A percentile compares a stretch with the other conserved stretches of the same genome.
These are phyloP conservation scores for Rhodomyrtus psidioides DNA, from an alignment of 441 rosid genomes.

Conservation along the genomic window DNA sequence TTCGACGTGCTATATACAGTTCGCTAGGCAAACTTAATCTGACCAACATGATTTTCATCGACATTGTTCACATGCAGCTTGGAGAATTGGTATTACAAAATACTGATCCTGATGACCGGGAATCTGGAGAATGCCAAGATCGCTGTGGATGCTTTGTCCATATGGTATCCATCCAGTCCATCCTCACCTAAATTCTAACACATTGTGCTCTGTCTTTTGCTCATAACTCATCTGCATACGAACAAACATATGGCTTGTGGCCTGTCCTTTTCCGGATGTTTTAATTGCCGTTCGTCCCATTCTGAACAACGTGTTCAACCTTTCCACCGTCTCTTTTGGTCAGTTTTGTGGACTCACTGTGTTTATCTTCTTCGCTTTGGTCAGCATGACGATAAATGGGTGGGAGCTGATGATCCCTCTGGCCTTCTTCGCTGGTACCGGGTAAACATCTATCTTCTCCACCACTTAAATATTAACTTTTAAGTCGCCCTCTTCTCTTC, in stretches of 20 bases:
- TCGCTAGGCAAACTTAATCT: background rate
- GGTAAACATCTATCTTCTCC: background rate
- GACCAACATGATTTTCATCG: background rate
- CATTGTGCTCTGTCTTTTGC: background rate
- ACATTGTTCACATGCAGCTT: conserved; percentile 1
- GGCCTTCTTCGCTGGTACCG: conserved; percentile 13
- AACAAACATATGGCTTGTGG: background rate
- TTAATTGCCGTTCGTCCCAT: background rate
- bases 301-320: background rate
- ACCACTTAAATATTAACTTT: too few species aligned
- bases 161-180: background rate
- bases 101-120: conserved; percentile 17
- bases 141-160: conserved; percentile 18
- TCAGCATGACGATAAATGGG: conserved; percentile 17
- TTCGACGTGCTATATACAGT: background rate
- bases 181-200: background rate
- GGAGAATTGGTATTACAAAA: conserved; percentile 18
- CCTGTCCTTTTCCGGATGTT: background rate
- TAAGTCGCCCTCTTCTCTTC: background rate
- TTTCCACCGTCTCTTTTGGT: background rate
- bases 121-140: conserved; percentile 14
- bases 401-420: conserved; percentile 20
- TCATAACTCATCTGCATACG: background rate
- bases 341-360: background rate
- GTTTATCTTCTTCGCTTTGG: background rate